These are phyloP conservation scores for Cordyceps militaris DNA, from an alignment of 2,329 filamentous ascomycete species.

Conservation along the genomic window DNA sequence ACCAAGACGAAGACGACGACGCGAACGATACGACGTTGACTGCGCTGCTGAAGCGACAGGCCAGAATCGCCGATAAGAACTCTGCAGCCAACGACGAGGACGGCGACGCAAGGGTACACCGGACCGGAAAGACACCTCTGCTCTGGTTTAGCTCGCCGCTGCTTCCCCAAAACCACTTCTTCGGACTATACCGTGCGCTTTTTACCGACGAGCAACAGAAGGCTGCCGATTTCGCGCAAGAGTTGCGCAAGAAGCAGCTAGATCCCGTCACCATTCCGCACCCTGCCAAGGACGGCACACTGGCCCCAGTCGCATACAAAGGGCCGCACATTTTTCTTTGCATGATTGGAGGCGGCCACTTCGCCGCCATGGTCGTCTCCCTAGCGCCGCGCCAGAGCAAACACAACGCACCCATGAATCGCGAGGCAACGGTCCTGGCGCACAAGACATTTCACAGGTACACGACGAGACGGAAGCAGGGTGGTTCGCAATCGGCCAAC, in stretches of 20 bases:
- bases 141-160: constrained; percentile 77
- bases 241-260: constrained; percentile 71
- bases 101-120: constrained; percentile 39
- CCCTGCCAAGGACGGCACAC: constrained; percentile 49
- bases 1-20: constrained; percentile 57
- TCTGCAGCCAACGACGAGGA: constrained; percentile 45
- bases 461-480: constrained; percentile 91
- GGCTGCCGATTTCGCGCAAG: constrained; percentile 53
- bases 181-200: constrained; percentile 80
- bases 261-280: constrained; percentile 50
- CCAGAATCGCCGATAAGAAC: constrained; percentile 55
- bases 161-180: constrained; percentile 69
- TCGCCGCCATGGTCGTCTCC: constrained; percentile 92
- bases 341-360: constrained; percentile 98
- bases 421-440: constrained; percentile 79
- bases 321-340: constrained; percentile 89
- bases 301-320: constrained; percentile 50
- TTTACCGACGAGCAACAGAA: constrained; percentile 67
- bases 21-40: constrained; percentile 64
- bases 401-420: constrained; percentile 64
- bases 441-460: constrained; percentile 99
- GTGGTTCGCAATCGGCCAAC: constrained; percentile 88
- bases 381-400: constrained; percentile 74
- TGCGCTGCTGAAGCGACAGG: constrained; percentile 74
- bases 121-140: constrained; percentile 63